Evolutionary conservation across 768 basidiomycete genomes (phyloP), one percentile per base, ranked within the genome.

Genomic region (Boletus fagicola): DNA sequence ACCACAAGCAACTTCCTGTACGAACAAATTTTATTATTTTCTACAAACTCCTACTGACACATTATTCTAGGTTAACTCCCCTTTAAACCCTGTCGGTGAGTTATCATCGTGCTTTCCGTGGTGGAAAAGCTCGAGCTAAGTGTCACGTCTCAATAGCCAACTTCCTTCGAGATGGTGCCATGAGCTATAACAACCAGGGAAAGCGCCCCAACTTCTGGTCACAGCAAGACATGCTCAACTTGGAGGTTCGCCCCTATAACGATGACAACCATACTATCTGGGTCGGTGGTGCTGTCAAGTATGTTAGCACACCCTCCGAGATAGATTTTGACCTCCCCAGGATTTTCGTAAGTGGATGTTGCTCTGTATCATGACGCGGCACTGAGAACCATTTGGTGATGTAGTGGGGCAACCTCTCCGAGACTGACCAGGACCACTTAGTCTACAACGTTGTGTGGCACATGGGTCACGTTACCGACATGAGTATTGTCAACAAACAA

Each of bases 261-360:
- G 72, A 75, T 31, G 76, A 77, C 16, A 75, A 73, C 31, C 75
- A 77, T 53, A 76, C 75, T 46, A 66, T 70, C 45, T 77, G 77
- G 77, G 66, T 65, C 7, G 76, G 77, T 18, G 77, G 76, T 44
- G 77, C 75, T 5, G 69, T 78, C 45, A 72, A 68, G 36, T 72
- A 70, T 30, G 60, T 77, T 36, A 70, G 73, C 39, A 62, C 64
- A 13, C 71, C 74, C 31, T 73, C 61, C 9, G 75, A 77, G 52
- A 61, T 72, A 43, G 76, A 78, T 56, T 78, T 76, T 55, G 76
- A 74, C 18, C 73, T 72, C 59, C 74, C 77, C 18, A 68, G 73
- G 44, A 62, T 68, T 35, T 77, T 76, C 62, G 65, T 64, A 30
- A 44, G 65, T 42, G 12, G 16, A 9, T 30, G 15, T 28, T 31